Base-by-base conservation (phyloP, 768 basidiomycete genomes). In the Kwoniella dejecticola region DNA sequence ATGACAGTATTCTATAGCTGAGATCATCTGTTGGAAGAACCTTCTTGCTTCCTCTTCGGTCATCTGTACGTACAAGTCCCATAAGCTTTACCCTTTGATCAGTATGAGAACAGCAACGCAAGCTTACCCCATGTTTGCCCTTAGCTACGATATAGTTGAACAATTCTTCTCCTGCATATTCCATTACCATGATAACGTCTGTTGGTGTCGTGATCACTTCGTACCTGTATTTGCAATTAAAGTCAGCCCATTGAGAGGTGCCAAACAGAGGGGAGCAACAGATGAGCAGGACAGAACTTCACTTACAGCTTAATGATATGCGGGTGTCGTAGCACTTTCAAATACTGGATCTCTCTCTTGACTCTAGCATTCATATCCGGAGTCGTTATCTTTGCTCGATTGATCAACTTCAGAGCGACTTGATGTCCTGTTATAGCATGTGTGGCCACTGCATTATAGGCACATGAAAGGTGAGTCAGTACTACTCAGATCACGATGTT, bases 21-120 rank as follows among this genome's bases (percentile, higher is more conserved):
- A 90, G 64, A 98, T 94, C 77, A 99, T 89, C 76, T 98, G 96
- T 77, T 98, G 96, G 81, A 99, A 98, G 84, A 98, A 98, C 24
- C 88, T 84, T 13, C 96, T 85, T 0, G 91, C 94, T 65, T 88
- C 88, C 31, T 83, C 82, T 75, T 97, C 94, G 33, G 86, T 82
- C 89, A 98, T 93, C 60, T 89, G 84, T 15, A 45, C n/a, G 29
- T 19, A 29, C 5, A 29, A 15, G 33, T 36, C 15, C 15, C 8
- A 45, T 42, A 5, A 42, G 41, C 41, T 42, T 12, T n/a, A 19
- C 12, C 19, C 17, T 6, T 42, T n/a, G 5, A 36, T 15, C 7
- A 17, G 48, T 19, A 11, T 24, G 17, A 33, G 3, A 12, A 33
- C 10, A 27, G 4, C 26, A n/a, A 31, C 27, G 5, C 21, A 3